Evolutionary conservation across 352 stramenopile species (phyloP), one percentile per base, ranked within the genome.

Genomic region (Pythium angustatum): DNA sequence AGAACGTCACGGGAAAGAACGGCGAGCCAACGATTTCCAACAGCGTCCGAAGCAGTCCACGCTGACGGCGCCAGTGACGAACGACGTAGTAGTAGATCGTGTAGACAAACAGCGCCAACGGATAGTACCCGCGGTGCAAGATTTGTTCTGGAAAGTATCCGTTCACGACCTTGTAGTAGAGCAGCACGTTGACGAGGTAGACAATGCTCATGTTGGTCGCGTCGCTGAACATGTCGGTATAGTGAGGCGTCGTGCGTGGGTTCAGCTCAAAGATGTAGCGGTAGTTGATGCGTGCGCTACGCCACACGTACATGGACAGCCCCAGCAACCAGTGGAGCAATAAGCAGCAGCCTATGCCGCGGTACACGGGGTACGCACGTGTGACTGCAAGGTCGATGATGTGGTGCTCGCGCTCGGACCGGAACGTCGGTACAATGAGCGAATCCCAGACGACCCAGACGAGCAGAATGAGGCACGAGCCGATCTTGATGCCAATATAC

Each of bases 81-180:
- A 98, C 85, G 9, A 98, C 71, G 52, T 99, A 91, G 65, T 93
- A 97, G 69, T 96, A 97, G 34, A 98, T 63, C 21, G 95, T 94
- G 73, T 98, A 98, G 0, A 97, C 30, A 28, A 98, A 93, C 26
- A 99, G 81, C 33, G 88, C 68, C 10, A 98, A 70, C 34, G 96
- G 95, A 75, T 98, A 98, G 54, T 94, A 97, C 28, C 94, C 94
- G 50, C 89, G 78, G 48, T 90, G 82, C 14, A 91, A 62, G 15
- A 96, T 69, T 40, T 89, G 75, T 50, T 96, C 87, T 0, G 87
- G 87, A 30, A 96, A 96, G 58, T 93, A 88, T 0, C 76, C 79
- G 51, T 96, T 96, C 68, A 92, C 83, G 22, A 97, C 91, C 80
- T 99, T 98, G 88, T 98, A 99, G 73, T 99, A 99, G 24, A 98